Evolutionary conservation across 139 green algal genomes (phyloP), one percentile per base, ranked within the genome.

Genomic region (Coccomyxa sp.): DNA sequence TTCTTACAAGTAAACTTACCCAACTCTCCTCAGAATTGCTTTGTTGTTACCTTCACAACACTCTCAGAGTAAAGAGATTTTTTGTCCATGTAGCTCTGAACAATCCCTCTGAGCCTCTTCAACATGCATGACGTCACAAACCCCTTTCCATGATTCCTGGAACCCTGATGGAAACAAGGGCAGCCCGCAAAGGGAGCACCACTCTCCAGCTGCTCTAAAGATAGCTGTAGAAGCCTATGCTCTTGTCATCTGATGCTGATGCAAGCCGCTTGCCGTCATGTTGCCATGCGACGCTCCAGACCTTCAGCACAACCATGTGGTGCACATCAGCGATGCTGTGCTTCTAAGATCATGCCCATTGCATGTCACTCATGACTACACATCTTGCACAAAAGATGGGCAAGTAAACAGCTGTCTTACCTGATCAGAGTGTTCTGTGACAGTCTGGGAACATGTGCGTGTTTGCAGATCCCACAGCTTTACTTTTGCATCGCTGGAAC

Each of bases 381-480:
- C 4, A 9, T 80, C 21, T 63, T 60, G 31, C 4, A 80, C 18
- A 31, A 1, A 80, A 13, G 28, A 32, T 45, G 74, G 74, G 23
- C 17, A 38, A 16, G 1, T 32, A 31, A 31, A 58, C n/a, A 1
- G 28, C 27, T 13, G 30, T 27, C 1, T n/a, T 15, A 92, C 90
- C 88, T 93, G 90, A 84, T 95, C 93, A 0, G 81, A 90, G 85
- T 96, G 93, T 58, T 97, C 93, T 4, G 86, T 82, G 17, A 95
- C 51, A 0, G 91, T 96, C 87, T 98, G 94, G 7, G 91, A 88
- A 63, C 91, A 94, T 0, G 89, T 91, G 9, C 94, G 83, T 13
- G 88, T 91, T 4, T 79, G 60, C 71, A 98, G 77, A 85, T 98
- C 95, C 94, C 94, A 98, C 84, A 98, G 86, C 88, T 95, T 95